A percentile compares a stretch with the other conserved stretches of the same genome.
phyloP scores from a whole-genome alignment of 306 rosid genomes.

The Styphnolobium japonicum region DNA sequence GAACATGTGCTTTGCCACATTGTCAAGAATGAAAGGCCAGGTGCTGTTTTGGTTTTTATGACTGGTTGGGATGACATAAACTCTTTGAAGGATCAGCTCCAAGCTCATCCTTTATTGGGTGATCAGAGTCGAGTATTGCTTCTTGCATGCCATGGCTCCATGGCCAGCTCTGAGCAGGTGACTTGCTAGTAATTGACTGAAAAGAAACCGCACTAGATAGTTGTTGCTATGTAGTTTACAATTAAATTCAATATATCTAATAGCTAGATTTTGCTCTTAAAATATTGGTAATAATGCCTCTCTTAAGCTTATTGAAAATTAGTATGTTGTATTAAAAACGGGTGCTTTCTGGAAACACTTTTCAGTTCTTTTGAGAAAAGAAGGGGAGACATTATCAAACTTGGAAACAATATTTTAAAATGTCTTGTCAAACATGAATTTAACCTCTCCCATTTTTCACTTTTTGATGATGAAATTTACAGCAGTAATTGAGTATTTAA shows the following conservation, averaged over 20 bases:
- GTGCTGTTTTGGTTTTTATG: constrained; percentile 93
- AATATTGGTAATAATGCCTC: constrained; percentile 1
- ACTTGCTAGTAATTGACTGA: constrained; percentile 23
- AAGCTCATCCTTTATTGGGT: constrained; percentile 78
- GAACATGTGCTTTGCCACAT: constrained; percentile 76
- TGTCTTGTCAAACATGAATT: constrained; percentile 1
- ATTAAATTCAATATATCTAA: not conserved
- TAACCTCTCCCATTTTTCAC: not conserved
- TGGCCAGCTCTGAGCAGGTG: constrained; percentile 98
- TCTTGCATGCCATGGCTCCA: constrained; percentile 92
- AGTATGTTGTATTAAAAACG: not conserved
- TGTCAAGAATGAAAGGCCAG: constrained; percentile 74
- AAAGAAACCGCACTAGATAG: not conserved
- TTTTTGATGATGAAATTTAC: not conserved
- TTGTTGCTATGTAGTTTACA: constrained; percentile 18
- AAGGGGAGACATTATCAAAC: not conserved
- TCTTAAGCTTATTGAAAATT: not conserved
- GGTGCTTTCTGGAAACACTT: not conserved
- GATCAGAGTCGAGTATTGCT: constrained; percentile 67
- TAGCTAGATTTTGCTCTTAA: not conserved
- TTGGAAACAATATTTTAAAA: not conserved
- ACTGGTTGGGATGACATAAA: constrained; percentile 99
- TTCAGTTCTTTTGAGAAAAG: not conserved
- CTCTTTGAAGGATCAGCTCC: constrained; percentile 81
- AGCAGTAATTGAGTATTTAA: not conserved